phyloP scores from a whole-genome alignment of 2,329 filamentous ascomycete genomes.

The Sarocladium kiliense region DNA sequence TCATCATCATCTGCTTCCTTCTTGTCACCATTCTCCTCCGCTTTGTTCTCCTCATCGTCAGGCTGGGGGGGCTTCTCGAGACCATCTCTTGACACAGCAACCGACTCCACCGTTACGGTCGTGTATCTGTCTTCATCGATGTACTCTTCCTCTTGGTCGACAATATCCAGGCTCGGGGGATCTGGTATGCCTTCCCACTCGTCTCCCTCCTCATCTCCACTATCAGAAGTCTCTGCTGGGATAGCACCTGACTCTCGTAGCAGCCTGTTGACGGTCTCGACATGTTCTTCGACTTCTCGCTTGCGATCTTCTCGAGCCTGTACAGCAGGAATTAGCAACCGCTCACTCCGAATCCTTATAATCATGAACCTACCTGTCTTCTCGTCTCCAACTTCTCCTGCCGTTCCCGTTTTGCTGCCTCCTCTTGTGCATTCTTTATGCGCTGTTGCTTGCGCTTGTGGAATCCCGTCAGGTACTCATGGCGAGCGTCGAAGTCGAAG shows the following conservation, averaged over 20 bases:
- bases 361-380: slow-evolving; percentile 58
- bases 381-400: slow-evolving; percentile 71
- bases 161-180: slow-evolving; percentile 37
- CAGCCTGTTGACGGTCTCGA: slow-evolving; percentile 68
- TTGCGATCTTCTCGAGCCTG: slow-evolving; percentile 82
- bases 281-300: slow-evolving; percentile 74
- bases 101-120: slow-evolving; percentile 87
- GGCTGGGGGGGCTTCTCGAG: slow-evolving; percentile 51
- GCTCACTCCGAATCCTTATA: not conserved
- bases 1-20: slow-evolving; percentile 22
- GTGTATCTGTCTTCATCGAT: slow-evolving; percentile 95
- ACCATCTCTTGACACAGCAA: slow-evolving; percentile 72
- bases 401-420: slow-evolving; percentile 69
- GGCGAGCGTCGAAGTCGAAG: slow-evolving; percentile 74
- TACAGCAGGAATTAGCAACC: not conserved
- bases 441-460: slow-evolving; percentile 90
- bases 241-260: slow-evolving; percentile 54
- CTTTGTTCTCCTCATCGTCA: slow-evolving; percentile 28
- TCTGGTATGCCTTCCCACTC: slow-evolving; percentile 66
- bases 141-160: slow-evolving; percentile 88
- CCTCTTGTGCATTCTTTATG: slow-evolving; percentile 77
- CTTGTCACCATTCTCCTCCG: slow-evolving; percentile 19
- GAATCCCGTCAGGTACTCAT: slow-evolving; percentile 91
- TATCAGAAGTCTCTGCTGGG: slow-evolving; percentile 29
- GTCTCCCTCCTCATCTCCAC: slow-evolving; percentile 34